Evolutionary conservation across 371 early-diverging fungal genomes (phyloP), one percentile per base, ranked within the genome.

Genomic region (Lichtheimia ramosa): DNA sequence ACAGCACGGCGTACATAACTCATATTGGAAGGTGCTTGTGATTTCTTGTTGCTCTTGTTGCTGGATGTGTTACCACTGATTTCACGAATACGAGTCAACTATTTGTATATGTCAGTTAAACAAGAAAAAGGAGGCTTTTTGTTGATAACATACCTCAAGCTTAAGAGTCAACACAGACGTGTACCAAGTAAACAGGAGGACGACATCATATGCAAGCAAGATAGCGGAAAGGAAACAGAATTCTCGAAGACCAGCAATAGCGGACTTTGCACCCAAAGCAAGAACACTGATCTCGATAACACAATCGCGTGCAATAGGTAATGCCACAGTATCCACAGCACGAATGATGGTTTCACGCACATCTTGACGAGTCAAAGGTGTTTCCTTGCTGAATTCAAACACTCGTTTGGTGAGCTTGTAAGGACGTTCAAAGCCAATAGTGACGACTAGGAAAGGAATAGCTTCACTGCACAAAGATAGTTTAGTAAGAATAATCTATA

Each of bases 371-470:
- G 74, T 48, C 61, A 74, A 49, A 43, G 65, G 62, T 2, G 62
- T 53, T 50, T 72, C 54, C 54, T 68, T 61, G 56, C 66, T 69
- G 43, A 46, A 65, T 23, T 85, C 77, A 21, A 92, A 71, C 5
- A 94, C 88, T 20, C 91, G 83, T 58, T 88, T 87, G 59, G 92
- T 88, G 61, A 95, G 78, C n/a, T 79, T 77, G 74, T 86, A 88
- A 41, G 93, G 91, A 64, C 92, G 87, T 65, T 95, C 95, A 62
- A 94, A 95, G 2, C 95, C 95, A 42, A 95, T 86, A 34, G 92
- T 91, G 63, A 93, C 88, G 46, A 92, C 89, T 56, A 95, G 81
- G 79, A 95, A 94, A 13, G 96, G 96, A 59, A 94, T 83, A 14
- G 93, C 91, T 68, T 95, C 94, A 55, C 72, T 71, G 50, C 12